Evolutionary conservation across 768 basidiomycete species (phyloP).

Genomic region (Pholiota conissans): DNA sequence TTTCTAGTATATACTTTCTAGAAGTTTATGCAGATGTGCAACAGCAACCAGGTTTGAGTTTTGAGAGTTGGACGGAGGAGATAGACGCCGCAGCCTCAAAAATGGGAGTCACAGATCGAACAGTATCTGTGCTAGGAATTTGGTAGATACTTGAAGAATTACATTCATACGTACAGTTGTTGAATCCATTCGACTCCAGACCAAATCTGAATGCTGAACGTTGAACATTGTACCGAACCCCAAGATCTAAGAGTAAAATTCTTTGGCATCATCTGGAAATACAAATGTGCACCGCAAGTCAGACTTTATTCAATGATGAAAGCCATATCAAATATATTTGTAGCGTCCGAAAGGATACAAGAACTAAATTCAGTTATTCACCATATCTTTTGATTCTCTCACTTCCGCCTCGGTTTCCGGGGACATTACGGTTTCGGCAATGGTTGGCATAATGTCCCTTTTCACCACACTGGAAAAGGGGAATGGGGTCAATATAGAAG

Average conservation of each 20-base stretch:
- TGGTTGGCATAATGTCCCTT: constrained; percentile 96
- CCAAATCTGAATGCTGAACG: too few species aligned
- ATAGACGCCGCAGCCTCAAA: constrained; percentile 36
- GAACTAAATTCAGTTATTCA: constrained; percentile 14
- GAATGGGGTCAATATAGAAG: neutral
- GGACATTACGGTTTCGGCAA: constrained; percentile 88
- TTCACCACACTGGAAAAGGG: constrained; percentile 69
- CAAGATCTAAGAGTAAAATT: too few species aligned
- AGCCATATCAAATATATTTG: too few species aligned
- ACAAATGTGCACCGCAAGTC: too few species aligned
- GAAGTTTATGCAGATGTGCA: constrained; percentile 42
- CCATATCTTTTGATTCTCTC: constrained; percentile 54
- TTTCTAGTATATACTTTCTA: constrained; percentile 63
- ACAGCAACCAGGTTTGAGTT: neutral
- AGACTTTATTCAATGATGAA: too few species aligned
- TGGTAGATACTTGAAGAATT: constrained; percentile 38
- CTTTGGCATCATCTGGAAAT: too few species aligned
- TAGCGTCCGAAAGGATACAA: too few species aligned
- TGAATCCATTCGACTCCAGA: too few species aligned
- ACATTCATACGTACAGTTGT: too few species aligned
- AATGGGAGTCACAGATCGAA: constrained; percentile 31
- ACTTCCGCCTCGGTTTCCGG: constrained; percentile 85
- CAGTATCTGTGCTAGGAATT: constrained; percentile 42
- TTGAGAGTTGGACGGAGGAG: constrained; percentile 30
- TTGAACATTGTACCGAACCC: too few species aligned